These are phyloP conservation scores for Geotrichum reessii DNA, from an alignment of 1,139 yeast species.

Conservation along the genomic window DNA sequence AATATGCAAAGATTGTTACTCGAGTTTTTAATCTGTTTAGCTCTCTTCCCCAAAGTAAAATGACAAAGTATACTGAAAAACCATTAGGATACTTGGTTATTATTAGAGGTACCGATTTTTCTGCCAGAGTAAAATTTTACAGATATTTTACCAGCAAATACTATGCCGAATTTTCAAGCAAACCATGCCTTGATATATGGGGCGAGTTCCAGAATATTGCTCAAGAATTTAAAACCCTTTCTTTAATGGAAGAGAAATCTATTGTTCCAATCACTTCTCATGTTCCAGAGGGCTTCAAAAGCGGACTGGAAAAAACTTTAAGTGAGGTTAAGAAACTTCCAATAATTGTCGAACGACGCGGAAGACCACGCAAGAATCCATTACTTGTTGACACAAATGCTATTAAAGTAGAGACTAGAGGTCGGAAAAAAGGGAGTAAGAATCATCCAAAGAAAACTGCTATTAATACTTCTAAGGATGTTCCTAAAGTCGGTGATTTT, in stretches of 20 bases:
- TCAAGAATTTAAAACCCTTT: background rate
- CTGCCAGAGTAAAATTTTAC: constrained; percentile 67
- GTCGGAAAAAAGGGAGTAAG: background rate
- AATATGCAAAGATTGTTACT: constrained; percentile 47
- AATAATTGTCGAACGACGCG: background rate
- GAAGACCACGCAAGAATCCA: background rate
- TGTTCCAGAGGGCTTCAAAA: background rate
- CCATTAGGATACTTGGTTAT: constrained; percentile 40
- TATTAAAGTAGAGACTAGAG: background rate
- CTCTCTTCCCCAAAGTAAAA: constrained; percentile 36
- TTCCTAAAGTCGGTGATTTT: background rate
- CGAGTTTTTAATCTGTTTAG: constrained; percentile 45
- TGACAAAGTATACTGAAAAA: constrained; percentile 10
- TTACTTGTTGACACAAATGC: background rate
- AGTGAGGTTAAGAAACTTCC: background rate
- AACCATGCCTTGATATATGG: constrained; percentile 29
- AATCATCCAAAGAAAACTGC: background rate
- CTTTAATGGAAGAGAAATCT: constrained; percentile 24
- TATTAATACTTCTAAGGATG: background rate
- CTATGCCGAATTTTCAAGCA: constrained; percentile 33
- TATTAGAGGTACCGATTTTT: constrained; percentile 62
- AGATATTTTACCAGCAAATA: constrained; percentile 53
- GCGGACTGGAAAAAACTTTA: background rate
- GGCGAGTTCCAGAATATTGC: constrained; percentile 25
- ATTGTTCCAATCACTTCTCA: constrained; percentile 21